These are phyloP conservation scores for Blastocystis sp. DNA, from an alignment of 352 stramenopile species.

Conservation along the genomic window DNA sequence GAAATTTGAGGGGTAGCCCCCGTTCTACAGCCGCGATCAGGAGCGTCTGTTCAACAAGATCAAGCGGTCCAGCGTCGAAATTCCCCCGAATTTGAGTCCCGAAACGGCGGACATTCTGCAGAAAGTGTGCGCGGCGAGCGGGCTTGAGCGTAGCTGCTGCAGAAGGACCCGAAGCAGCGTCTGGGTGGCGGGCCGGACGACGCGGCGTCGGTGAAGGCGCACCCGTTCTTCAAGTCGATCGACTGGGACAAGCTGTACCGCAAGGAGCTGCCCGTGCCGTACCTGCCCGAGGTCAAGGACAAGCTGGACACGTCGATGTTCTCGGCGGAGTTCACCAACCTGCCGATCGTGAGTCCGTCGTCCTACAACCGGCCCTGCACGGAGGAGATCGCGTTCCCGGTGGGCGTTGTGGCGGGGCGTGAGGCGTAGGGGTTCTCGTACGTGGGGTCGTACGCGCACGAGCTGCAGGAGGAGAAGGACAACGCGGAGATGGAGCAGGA, in stretches of 20 bases:
- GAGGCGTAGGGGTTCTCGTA: slow-evolving; percentile 40
- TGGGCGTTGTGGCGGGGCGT: not conserved
- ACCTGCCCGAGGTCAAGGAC: slow-evolving; percentile 70
- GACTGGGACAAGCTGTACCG: slow-evolving; percentile 80
- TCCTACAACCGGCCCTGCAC: slow-evolving; percentile 30
- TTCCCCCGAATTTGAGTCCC: slow-evolving; percentile 87
- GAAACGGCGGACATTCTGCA: slow-evolving; percentile 82
- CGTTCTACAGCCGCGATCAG: slow-evolving; percentile 91
- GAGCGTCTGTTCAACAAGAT: slow-evolving; percentile 97
- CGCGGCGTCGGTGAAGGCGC: slow-evolving; percentile 83
- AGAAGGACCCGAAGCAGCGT: slow-evolving; percentile 86
- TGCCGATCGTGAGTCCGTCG: slow-evolving; percentile 73
- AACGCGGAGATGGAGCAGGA: slow-evolving; percentile 38
- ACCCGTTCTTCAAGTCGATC: slow-evolving; percentile 87
- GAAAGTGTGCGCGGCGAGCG: slow-evolving; percentile 76
- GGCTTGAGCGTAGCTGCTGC: slow-evolving; percentile 79
- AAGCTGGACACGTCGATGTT: slow-evolving; percentile 73
- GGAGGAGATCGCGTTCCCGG: slow-evolving; percentile 40
- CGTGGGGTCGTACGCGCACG: not conserved
- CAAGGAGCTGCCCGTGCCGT: slow-evolving; percentile 69
- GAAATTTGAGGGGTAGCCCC: slow-evolving; percentile 73
- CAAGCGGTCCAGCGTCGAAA: slow-evolving; percentile 86
- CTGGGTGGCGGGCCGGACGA: slow-evolving; percentile 85
- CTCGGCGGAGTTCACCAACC: slow-evolving; percentile 74
- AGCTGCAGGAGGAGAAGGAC: slow-evolving; percentile 8